phyloP scores from a whole-genome alignment of 495 filamentous ascomycete species.

The Extremus antarcticus region DNA sequence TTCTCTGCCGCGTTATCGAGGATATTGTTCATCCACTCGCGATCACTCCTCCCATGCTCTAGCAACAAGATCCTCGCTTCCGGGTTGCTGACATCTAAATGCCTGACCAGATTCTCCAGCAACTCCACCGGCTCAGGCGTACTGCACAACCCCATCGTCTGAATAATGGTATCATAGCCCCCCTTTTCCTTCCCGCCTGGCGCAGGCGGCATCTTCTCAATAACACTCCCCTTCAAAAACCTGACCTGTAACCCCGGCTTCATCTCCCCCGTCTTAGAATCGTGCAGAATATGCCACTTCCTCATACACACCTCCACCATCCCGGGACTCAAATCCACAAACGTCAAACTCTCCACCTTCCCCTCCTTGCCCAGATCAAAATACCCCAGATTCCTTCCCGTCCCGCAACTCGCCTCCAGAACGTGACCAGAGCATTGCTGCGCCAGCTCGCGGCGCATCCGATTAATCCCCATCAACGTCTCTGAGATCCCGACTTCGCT shows the following conservation, averaged over 20 bases:
- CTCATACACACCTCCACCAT: slow-evolving; percentile 53
- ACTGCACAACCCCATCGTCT: slow-evolving; percentile 90
- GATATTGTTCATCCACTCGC: slow-evolving; percentile 62
- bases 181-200: slow-evolving; percentile 14
- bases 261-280: background rate
- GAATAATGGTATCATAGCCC: slow-evolving; percentile 75
- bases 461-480: slow-evolving; percentile 21
- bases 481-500: slow-evolving; percentile 26
- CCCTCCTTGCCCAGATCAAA: slow-evolving; percentile 40
- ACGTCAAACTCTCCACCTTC: slow-evolving; percentile 39
- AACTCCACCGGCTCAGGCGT: slow-evolving; percentile 62
- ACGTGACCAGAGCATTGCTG: slow-evolving; percentile 60
- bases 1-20: slow-evolving; percentile 65
- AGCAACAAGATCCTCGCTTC: slow-evolving; percentile 59
- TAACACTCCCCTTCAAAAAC: slow-evolving; percentile 35
- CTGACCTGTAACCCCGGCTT: slow-evolving; percentile 14
- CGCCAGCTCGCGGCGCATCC: slow-evolving; percentile 50
- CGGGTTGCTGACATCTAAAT: slow-evolving; percentile 11
- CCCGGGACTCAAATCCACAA: slow-evolving; percentile 51
- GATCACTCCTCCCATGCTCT: slow-evolving; percentile 79
- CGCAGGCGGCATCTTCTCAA: slow-evolving; percentile 11
- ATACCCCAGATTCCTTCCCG: slow-evolving; percentile 75
- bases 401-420: slow-evolving; percentile 79
- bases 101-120: slow-evolving; percentile 30
- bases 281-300: slow-evolving; percentile 44